Base-by-base conservation (phyloP, 2,329 filamentous ascomycete genomes). In the Stagonosporopsis rhizophila region DNA sequence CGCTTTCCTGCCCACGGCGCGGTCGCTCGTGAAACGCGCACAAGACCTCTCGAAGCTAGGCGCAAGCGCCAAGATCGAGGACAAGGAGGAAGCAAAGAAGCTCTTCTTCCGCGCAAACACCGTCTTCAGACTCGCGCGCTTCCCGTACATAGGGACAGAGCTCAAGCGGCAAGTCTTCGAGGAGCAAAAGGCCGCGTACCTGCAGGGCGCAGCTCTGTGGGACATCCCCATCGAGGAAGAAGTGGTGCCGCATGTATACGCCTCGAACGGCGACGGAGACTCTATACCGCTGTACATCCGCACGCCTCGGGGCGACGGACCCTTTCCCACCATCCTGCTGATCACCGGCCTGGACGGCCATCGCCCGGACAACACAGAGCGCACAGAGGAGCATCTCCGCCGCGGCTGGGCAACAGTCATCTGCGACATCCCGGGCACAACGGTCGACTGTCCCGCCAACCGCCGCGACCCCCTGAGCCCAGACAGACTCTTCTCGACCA, bases 61-160 rank as follows among this genome's bases (percentile, higher is more conserved):
- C 19, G 61, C 61, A 17, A 44, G 23, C n/a, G 44, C 39, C 1
- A 74, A 81, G 25, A 68, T 74, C 6, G 81, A 78, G 32, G 77
- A 87, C 53, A 73, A 70, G 17, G 77, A 79, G 19, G 76, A 78
- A 23, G 87, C 88, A 0, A 84, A 83, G 2, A 81, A 81, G 12
- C 74, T 88, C 2, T 90, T 87, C 70, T 80, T 90, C n/a, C 85
- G 89, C 20, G 87, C 87, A 5, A 89, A 88, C 20, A 85, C 87
- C n/a, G 80, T 92, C 7, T 87, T 88, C 70, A 82, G 89, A 44
- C 89, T 92, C 59, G 84, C 89, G 0, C 83, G 89, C 14, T 91
- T 92, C 69, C 89, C 89, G 2, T 80, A 79, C 28, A 80, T 80
- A 27, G 73, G 79, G 5, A 80, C 79, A 0, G 69, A 70, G 2